Conservation (phyloP, 108 stramenopile species). For the Cyclotella kingstonii region DNA sequence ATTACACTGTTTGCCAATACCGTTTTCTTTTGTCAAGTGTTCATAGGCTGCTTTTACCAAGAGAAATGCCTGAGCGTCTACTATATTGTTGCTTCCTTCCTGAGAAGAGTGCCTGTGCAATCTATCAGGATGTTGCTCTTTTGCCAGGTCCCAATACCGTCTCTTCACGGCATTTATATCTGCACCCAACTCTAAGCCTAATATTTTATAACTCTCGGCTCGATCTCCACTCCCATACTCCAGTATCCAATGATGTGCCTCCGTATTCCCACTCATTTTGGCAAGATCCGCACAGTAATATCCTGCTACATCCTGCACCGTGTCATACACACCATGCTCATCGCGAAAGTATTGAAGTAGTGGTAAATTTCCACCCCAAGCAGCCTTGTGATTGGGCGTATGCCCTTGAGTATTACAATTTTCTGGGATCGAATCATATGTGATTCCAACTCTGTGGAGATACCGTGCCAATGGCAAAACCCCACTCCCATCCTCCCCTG, state of each 20-base stretch:
- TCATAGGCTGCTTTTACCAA: slow-evolving; percentile 45
- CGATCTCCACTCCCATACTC: slow-evolving; percentile 56
- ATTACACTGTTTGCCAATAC: slow-evolving; percentile 46
- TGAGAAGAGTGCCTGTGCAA: not conserved
- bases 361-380: slow-evolving; percentile 77
- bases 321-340: slow-evolving; percentile 65
- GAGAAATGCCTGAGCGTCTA: slow-evolving; percentile 21
- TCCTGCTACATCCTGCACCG: slow-evolving; percentile 64
- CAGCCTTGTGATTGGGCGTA: slow-evolving; percentile 75
- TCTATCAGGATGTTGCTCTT: slow-evolving; percentile 67
- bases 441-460: slow-evolving; percentile 32
- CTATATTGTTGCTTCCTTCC: not conserved
- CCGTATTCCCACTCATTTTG: slow-evolving; percentile 66
- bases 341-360: slow-evolving; percentile 60
- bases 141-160: slow-evolving; percentile 54
- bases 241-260: slow-evolving; percentile 55
- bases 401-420: slow-evolving; percentile 63
- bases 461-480: slow-evolving; percentile 45
- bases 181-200: slow-evolving; percentile 49
- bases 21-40: slow-evolving; percentile 44
- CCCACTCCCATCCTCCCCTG: slow-evolving; percentile 34
- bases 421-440: slow-evolving; percentile 24
- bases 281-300: slow-evolving; percentile 83
- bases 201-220: slow-evolving; percentile 46
- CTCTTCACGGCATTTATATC: slow-evolving; percentile 33